A percentile compares a stretch with the other conserved stretches of the same genome.
phyloP scores from a whole-genome alignment of 345 rosid species.

The Camelina hispida region DNA sequence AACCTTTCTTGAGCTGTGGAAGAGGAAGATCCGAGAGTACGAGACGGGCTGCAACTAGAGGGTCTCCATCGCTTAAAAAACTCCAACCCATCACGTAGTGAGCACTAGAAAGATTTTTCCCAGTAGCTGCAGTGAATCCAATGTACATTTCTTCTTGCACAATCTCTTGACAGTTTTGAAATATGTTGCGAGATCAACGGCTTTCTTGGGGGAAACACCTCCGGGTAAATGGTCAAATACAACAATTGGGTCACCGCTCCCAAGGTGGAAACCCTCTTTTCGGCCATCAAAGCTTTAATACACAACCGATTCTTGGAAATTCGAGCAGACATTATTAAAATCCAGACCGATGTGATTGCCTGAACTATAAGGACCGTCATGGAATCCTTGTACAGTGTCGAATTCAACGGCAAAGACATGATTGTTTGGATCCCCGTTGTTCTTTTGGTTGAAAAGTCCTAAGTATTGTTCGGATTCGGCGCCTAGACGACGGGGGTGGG shows the following conservation, averaged over 20 bases:
- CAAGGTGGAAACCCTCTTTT: neutral
- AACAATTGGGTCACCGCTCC: neutral
- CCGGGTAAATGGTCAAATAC: neutral
- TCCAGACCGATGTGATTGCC: neutral
- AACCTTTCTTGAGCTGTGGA: neutral
- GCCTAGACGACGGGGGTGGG: neutral
- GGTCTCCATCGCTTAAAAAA: neutral
- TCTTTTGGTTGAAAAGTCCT: neutral
- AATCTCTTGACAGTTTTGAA: neutral
- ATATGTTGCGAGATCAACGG: neutral
- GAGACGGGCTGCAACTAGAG: neutral
- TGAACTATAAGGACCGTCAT: neutral
- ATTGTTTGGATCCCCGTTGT: neutral
- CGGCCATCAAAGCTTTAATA: neutral
- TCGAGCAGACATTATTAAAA: neutral
- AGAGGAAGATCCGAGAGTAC: neutral
- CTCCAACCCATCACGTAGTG: neutral
- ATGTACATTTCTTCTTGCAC: neutral
- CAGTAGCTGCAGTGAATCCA: constrained; percentile 4
- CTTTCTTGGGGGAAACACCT: neutral
- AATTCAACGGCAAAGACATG: too few relatives aligned
- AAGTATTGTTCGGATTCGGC: neutral
- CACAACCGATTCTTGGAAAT: neutral
- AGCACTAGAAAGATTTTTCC: neutral
- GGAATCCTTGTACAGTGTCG: too few relatives aligned